Base-by-base conservation (phyloP, 306 rosid species). In the Cucumis cinereus region DNA sequence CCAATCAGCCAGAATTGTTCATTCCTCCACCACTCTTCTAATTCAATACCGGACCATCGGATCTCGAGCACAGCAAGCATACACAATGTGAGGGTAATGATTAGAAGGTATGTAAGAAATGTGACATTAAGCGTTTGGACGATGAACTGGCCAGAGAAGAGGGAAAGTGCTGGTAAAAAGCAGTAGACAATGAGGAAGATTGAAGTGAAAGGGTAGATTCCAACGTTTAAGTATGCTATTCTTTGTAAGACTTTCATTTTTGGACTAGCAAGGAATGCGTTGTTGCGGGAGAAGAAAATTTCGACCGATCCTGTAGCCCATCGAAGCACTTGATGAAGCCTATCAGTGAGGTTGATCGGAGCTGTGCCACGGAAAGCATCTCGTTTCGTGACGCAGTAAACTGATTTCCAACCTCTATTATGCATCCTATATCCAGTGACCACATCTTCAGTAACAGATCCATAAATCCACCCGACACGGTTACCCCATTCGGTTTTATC, bases 281-380 rank as follows among this genome's bases (percentile, higher is more conserved):
- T 94, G 87, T 94, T 94, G 43, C 97, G 89, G 11, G 98, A 94
- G 88, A 94, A 94, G 86, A 94, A 94, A 40, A 94, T 94, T 80
- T 94, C 98, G 7, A 94, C 98, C 0, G 98, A 94, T 7, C 98
- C 98, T 8, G 97, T 94, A 73, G 98, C 97, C 98, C 98, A 94
- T 38, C 98, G 83, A 23, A 93, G 96, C 17, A 93, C 98, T 75
- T 93, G 98, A 81, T 93, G 98, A 66, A 93, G 84, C 84, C 98
- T 84, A 68, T 93, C 98, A 3, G 97, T 93, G 55, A 93, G 96
- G 83, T 93, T 93, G 77, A 93, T 93, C 0, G 98, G 98, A 79
- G 98, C 98, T 13, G 97, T 90, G 59, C 98, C 98, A 19, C 98
- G 92, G 77, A 93, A 93, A 22, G 98, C 98, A 60, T 93, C 98